A percentile compares a stretch with the other conserved stretches of the same genome.
These are phyloP conservation scores for Tetrahymena malaccensis DNA, from an alignment of 73 alveolate genomes.

Conservation along the genomic window DNA sequence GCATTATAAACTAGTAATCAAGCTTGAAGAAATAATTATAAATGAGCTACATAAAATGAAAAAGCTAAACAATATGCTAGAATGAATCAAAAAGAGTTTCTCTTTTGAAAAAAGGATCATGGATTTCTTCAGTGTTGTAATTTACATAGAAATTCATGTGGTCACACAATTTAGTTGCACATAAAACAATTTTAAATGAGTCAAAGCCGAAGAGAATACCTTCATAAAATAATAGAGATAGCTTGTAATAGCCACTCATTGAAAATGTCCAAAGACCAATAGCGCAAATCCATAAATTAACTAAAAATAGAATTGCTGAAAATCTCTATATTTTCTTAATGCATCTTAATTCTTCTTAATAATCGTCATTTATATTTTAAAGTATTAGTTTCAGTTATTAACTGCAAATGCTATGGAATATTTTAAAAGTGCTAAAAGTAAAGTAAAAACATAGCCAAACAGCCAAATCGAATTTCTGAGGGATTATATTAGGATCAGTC, in stretches of 20 bases:
- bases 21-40: background rate
- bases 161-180: background rate
- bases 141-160: background rate
- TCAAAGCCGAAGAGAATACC: background rate
- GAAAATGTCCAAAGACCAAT: background rate
- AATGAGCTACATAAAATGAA: background rate
- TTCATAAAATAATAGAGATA: background rate
- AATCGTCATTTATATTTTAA: background rate
- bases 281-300: background rate
- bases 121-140: background rate
- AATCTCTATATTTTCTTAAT: background rate
- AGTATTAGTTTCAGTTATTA: background rate
- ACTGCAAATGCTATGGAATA: background rate
- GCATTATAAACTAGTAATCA: background rate
- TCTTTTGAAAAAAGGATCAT: background rate
- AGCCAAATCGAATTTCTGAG: background rate
- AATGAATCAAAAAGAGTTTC: background rate
- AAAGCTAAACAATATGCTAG: background rate
- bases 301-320: background rate
- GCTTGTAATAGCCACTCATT: background rate
- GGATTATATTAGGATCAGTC: background rate
- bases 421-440: background rate
- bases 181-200: background rate
- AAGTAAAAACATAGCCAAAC: background rate
- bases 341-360: background rate